Base-by-base conservation (phyloP, 371 early-diverging fungal species). In the Mucor indicus region DNA sequence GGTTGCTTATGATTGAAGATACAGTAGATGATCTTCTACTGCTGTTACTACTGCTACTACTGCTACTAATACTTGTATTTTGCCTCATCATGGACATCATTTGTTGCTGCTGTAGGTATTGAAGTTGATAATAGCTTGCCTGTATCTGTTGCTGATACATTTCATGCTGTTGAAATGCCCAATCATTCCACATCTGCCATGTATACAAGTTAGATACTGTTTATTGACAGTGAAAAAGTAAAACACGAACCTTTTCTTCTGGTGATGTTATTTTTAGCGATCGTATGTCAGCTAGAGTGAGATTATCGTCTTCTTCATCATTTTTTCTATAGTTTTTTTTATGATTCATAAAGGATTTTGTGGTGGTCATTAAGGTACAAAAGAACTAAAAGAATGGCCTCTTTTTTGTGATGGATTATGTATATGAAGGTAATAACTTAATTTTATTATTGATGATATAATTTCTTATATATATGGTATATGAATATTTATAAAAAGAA, bases 101-200 rank as follows among this genome's bases (percentile, higher is more conserved):
- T 29, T 60, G 60, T 22, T 55, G 55, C 30, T 60, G 60, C 17
- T 60, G 60, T 13, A 55, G 50, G 11, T 60, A 55, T 29, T 60
- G 60, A n/a, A 55, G 20, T 32, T 60, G 60, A 30, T 55, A 42
- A 38, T 55, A 60, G 8, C 51, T 60, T 23, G 60, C 37, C 27
- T 60, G 55, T 20, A 60, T 11, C 29, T 60, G 60, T 10, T 59
- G 49, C 12, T 59, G 53, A 23, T 59, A 50, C 2, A 44, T 41
- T 29, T 50, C 30, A 20, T 27, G 38, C n/a, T 48, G 29, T 29
- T 48, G 51, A n/a, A n/a, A 21, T 15, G 24, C 16, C 45, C 46
- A 47, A 16, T 57, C 51, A 31, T 47, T 46, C 50, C 46, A 57
- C 32, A 49, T 49, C 24, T 35, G 19, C 17, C 15, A 13, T 11